Base-by-base conservation (phyloP, 371 early-diverging fungal species). In the Mucor irregularis region DNA sequence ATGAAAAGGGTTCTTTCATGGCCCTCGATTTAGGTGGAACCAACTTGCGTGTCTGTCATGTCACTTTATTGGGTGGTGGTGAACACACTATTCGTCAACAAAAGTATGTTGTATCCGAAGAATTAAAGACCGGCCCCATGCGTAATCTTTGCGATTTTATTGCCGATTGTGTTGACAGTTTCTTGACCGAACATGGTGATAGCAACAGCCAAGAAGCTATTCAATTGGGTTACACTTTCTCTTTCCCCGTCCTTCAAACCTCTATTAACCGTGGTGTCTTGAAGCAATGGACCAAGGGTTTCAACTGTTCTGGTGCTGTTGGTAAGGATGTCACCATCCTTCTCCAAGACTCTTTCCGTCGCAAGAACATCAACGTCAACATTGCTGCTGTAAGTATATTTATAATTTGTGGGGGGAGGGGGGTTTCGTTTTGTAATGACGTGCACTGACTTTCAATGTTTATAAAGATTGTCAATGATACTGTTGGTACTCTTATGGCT, bases 21-120 rank as follows among this genome's bases (percentile, higher is more conserved):
- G 95, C 95, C 13, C 80, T 97, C 47, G 97, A 96, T 73, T 74
- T 96, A 22, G 98, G 96, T 49, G 97, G 98, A 42, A 92, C 96
- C 58, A 92, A 96, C 66, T 80, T 96, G 56, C 88, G 98, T 26
- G 92, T 96, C 3, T 93, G 92, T 64, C 81, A 86, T 52, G 87
- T 96, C 17, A 76, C 72, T 28, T 82, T 96, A 28, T 70, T 83
- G 44, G 94, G 94, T 33, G 64, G 80, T 46, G 85, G 90, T 53
- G 62, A 82, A 31, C 71, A 86, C 47, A 64, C 49, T 3, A 71
- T 87, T 22, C 74, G 66, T 30, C 94, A 94, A 66, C 83, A 87
- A 66, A 92, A 93, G 73, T 93, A 86, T 63, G 73, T 80, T 31
- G 63, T 75, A 2, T 70, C 74, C 10, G 60, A 58, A 24, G 62